phyloP scores from a whole-genome alignment of 805 yeast genomes.

The Candida argentea region DNA sequence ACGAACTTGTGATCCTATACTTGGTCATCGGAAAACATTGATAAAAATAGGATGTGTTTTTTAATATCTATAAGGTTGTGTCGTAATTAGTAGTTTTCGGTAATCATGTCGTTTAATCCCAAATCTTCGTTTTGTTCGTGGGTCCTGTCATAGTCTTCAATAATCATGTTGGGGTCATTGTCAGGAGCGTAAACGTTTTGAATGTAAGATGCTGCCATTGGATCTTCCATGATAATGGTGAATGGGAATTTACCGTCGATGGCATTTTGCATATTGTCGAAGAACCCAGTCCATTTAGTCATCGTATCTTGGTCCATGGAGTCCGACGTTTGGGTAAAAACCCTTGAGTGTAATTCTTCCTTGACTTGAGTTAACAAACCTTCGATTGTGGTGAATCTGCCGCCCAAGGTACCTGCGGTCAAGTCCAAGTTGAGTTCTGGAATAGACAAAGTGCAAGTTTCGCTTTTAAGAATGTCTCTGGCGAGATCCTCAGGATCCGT shows the following conservation, averaged over 20 bases:
- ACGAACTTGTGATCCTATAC: too few relatives aligned
- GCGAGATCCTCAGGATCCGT: slow-evolving; percentile 90
- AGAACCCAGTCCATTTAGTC: slow-evolving; percentile 74
- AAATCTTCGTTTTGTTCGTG: slow-evolving; percentile 83
- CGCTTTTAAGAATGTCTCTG: slow-evolving; percentile 90
- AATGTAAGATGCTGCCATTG: slow-evolving; percentile 87
- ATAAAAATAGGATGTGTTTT: too few relatives aligned
- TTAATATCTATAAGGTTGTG: too few relatives aligned
- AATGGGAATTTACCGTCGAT: slow-evolving; percentile 72
- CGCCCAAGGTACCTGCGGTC: slow-evolving; percentile 95
- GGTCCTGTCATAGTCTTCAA: slow-evolving; percentile 87
- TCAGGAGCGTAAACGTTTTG: slow-evolving; percentile 99
- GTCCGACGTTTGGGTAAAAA: slow-evolving; percentile 78
- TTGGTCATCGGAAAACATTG: too few relatives aligned
- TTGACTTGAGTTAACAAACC: slow-evolving; percentile 83
- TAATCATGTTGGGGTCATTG: slow-evolving; percentile 88
- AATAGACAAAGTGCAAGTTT: slow-evolving; percentile 74
- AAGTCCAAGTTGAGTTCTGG: slow-evolving; percentile 89
- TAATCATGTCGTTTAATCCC: slow-evolving; percentile 57
- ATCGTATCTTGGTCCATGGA: slow-evolving; percentile 77
- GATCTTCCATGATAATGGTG: slow-evolving; percentile 87
- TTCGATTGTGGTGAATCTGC: slow-evolving; percentile 94
- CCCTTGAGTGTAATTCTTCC: slow-evolving; percentile 81
- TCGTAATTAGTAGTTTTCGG: too few relatives aligned
- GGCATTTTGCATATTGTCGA: slow-evolving; percentile 66